Evolutionary conservation across 495 filamentous ascomycete species (phyloP).

Genomic region (Penicillium lagena): DNA sequence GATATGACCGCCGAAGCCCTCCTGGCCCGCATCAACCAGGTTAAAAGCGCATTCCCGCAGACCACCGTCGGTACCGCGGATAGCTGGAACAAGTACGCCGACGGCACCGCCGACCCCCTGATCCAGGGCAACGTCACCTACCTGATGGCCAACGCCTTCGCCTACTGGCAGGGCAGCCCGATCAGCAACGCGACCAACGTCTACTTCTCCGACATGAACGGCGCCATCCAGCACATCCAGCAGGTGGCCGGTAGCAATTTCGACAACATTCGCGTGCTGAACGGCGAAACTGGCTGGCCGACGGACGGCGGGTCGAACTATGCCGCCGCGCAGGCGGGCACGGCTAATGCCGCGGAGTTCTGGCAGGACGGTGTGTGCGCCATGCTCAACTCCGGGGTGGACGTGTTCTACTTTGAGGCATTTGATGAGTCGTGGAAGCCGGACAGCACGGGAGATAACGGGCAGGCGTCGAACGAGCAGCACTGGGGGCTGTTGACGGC

Average conservation of each 20-base stretch:
- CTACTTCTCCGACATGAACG: conserved; percentile 70
- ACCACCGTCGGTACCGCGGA: conserved; percentile 72
- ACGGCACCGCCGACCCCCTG: conserved; percentile 65
- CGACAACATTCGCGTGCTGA: conserved; percentile 58
- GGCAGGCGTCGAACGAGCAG: conserved; percentile 59
- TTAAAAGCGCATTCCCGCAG: conserved; percentile 45
- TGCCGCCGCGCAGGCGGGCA: conserved; percentile 55
- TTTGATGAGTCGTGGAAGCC: conserved; percentile 83
- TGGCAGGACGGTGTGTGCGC: conserved; percentile 65
- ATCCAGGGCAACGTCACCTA: conserved; percentile 31
- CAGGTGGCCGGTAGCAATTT: conserved; percentile 44
- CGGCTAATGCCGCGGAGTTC: conserved; percentile 53
- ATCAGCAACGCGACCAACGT: conserved; percentile 57
- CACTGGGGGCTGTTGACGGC: conserved; percentile 71
- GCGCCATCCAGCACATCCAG: conserved; percentile 67
- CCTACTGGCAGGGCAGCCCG: conserved; percentile 71
- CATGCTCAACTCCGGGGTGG: conserved; percentile 64
- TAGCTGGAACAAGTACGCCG: conserved; percentile 74
- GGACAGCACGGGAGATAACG: conserved; percentile 59
- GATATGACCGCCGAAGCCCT: conserved; percentile 47
- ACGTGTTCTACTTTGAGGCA: conserved; percentile 81
- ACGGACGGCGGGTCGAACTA: conserved; percentile 60
- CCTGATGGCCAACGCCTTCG: conserved; percentile 72
- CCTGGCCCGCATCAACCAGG: conserved; percentile 43
- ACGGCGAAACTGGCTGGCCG: conserved; percentile 72